phyloP scores from a whole-genome alignment of 371 early-diverging fungal genomes.

The Coemansia sp. region DNA sequence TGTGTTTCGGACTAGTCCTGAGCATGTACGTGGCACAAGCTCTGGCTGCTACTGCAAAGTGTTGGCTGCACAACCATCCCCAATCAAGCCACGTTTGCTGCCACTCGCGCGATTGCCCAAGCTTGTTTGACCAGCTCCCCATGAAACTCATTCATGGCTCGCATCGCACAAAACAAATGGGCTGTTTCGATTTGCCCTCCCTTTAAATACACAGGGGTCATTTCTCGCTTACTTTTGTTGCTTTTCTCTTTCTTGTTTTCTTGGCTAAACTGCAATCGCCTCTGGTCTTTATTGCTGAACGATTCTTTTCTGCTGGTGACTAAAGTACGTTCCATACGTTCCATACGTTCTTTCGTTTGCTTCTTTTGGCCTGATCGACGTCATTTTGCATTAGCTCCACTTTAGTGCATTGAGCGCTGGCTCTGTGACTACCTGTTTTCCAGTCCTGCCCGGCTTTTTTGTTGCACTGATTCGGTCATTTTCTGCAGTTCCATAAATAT shows the following conservation, averaged over 20 bases:
- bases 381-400: background rate
- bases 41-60: background rate
- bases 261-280: background rate
- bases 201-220: constrained; percentile 2
- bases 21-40: background rate
- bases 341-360: background rate
- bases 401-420: background rate
- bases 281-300: background rate
- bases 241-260: background rate
- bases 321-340: background rate
- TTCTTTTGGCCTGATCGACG: background rate
- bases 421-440: background rate
- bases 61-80: background rate
- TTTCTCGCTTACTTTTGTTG: background rate
- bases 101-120: background rate
- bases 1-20: background rate
- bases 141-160: background rate
- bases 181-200: background rate
- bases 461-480: background rate
- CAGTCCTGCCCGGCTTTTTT: background rate
- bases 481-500: constrained; percentile 1
- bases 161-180: constrained; percentile 1
- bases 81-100: constrained; percentile 5
- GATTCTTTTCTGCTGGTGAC: background rate
- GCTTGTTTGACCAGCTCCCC: background rate